Evolutionary conservation across 371 early-diverging fungal genomes (phyloP).

Genomic region (Mortierella sp.): DNA sequence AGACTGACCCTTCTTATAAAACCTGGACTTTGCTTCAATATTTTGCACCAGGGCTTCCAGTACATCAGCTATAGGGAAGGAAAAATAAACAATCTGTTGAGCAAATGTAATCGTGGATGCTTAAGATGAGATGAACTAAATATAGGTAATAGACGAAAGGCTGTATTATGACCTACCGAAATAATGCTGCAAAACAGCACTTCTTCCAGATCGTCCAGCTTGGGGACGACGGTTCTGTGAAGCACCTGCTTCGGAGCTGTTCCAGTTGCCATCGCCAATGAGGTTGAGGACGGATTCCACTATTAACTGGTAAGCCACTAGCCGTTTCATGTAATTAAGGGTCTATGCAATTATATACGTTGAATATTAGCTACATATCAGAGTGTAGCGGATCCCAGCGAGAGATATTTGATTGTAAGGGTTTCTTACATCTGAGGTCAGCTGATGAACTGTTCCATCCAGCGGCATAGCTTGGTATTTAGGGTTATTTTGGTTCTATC

Average conservation of each 20-base stretch:
- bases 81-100: neutral
- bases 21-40: conserved; percentile 75
- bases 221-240: conserved; percentile 55
- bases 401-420: neutral
- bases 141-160: neutral
- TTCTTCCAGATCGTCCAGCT: conserved; percentile 44
- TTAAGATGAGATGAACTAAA: neutral
- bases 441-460: conserved; percentile 91
- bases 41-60: conserved; percentile 71
- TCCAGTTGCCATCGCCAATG: conserved; percentile 77
- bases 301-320: conserved; percentile 69
- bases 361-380: neutral
- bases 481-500: conserved; percentile 45
- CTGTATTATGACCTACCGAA: conserved; percentile 49
- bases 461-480: conserved; percentile 68
- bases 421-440: conserved; percentile 78
- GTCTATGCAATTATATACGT: conserved; percentile 57
- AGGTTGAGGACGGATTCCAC: conserved; percentile 68
- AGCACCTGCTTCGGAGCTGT: conserved; percentile 54
- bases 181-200: conserved; percentile 40
- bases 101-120: no score
- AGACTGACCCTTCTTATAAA: conserved; percentile 80
- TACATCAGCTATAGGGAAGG: conserved; percentile 62
- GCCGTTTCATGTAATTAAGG: conserved; percentile 71
- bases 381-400: neutral